A percentile compares a stretch with the other conserved stretches of the same genome.
Evolutionary conservation across 1,139 yeast genomes (phyloP).

Genomic region (Scheffersomyces stambukii): DNA sequence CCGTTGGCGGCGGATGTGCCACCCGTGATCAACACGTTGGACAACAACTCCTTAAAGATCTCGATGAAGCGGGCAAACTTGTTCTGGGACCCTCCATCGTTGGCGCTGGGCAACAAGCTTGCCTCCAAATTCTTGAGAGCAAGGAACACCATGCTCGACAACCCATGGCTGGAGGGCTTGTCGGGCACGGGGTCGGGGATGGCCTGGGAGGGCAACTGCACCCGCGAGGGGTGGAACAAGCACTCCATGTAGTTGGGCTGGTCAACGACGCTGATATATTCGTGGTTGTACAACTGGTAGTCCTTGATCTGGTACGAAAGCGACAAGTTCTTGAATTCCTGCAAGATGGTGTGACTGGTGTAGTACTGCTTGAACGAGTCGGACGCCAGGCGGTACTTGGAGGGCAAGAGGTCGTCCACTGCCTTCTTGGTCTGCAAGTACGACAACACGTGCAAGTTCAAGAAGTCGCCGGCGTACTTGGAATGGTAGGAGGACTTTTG

Average conservation of each 20-base stretch:
- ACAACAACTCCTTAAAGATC: constrained; percentile 38
- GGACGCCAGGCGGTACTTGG: constrained; percentile 19
- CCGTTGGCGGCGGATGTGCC: constrained; percentile 59
- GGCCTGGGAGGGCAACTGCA: constrained; percentile 25
- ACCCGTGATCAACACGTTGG: constrained; percentile 68
- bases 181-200: constrained; percentile 38
- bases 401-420: constrained; percentile 26
- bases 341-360: constrained; percentile 35
- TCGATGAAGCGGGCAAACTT: constrained; percentile 38
- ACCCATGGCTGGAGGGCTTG: constrained; percentile 38
- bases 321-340: constrained; percentile 30
- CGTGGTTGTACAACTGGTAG: constrained; percentile 48
- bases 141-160: constrained; percentile 36
- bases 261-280: constrained; percentile 32
- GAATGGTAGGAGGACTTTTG: constrained; percentile 57
- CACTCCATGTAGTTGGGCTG: constrained; percentile 49
- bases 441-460: constrained; percentile 50
- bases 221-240: constrained; percentile 49
- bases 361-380: constrained; percentile 48
- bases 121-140: constrained; percentile 35
- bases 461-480: constrained; percentile 67
- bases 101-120: constrained; percentile 23
- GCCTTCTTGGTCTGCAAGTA: constrained; percentile 29
- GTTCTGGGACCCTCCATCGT: constrained; percentile 19
- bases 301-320: constrained; percentile 20